Percentiles rank a stretch among this genome's conserved stretches.
phyloP scores from a whole-genome alignment of 2,329 filamentous ascomycete species.

The Sporothrix brasiliensis region DNA sequence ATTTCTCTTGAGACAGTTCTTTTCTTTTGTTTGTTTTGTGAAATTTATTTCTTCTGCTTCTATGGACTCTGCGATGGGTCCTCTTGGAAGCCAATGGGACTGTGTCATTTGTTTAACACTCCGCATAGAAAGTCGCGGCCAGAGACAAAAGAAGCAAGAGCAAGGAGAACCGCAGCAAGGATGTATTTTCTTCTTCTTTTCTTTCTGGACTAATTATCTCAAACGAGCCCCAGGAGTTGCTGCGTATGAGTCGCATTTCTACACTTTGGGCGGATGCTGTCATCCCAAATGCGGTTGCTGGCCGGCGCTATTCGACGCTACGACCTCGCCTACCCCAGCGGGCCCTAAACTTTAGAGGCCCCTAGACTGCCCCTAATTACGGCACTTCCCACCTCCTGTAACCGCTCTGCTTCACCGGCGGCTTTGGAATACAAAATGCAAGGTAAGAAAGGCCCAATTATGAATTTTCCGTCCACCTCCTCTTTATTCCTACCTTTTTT shows the following conservation, averaged over 20 bases:
- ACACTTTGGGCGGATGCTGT: neutral
- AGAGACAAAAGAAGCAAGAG: neutral
- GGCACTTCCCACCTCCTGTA: conserved; percentile 24
- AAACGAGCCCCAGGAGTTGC: neutral
- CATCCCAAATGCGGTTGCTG: neutral
- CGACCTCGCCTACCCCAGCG: conserved; percentile 8
- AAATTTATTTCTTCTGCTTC: neutral
- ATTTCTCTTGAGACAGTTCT: neutral
- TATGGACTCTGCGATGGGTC: neutral
- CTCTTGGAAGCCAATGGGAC: conserved; percentile 20
- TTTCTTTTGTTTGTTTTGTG: too few species aligned
- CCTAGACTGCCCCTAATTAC: conserved; percentile 14
- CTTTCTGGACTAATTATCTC: too few species aligned
- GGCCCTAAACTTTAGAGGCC: neutral
- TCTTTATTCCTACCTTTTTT: neutral
- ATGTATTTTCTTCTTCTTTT: neutral
- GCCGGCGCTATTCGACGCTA: neutral
- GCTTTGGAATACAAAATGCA: neutral
- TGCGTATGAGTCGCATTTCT: neutral
- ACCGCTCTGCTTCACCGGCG: neutral
- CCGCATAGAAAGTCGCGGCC: neutral
- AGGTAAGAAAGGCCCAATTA: conserved; percentile 1
- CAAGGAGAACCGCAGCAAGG: neutral
- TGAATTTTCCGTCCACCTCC: neutral
- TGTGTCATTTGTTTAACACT: conserved; percentile 25